Evolutionary conservation across 306 rosid species (phyloP).

Genomic region (Sphenostylis stenocarpa): DNA sequence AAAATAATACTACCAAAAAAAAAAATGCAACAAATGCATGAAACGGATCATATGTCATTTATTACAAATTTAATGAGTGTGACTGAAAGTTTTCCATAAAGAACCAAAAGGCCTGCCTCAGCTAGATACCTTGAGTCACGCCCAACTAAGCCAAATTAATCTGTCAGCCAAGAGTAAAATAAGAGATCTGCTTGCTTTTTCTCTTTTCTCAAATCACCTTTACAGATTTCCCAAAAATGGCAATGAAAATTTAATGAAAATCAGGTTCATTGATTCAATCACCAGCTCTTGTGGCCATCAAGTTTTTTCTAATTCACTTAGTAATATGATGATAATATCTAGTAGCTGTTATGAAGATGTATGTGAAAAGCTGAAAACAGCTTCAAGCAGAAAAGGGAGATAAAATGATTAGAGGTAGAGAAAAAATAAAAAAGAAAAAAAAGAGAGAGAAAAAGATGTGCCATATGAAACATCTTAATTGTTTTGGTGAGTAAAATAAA

Average conservation of each 20-base stretch:
- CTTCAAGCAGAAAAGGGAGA: conserved; percentile 21
- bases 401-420: neutral
- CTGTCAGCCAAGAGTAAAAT: conserved; percentile 41
- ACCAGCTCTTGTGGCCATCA: conserved; percentile 35
- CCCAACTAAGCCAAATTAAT: conserved; percentile 48
- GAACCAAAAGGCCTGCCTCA: conserved; percentile 42
- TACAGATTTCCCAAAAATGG: conserved; percentile 35
- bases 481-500: neutral
- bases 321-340: neutral
- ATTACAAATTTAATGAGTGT: conserved; percentile 49
- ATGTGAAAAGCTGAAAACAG: conserved; percentile 22
- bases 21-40: conserved; percentile 9
- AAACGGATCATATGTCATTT: conserved; percentile 38
- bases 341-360: conserved; percentile 33
- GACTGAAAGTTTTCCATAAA: conserved; percentile 40
- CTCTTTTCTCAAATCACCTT: conserved; percentile 31
- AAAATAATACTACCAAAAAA: conserved; percentile 14
- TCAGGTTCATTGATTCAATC: conserved; percentile 32
- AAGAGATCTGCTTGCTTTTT: conserved; percentile 39
- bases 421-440: conserved; percentile 18
- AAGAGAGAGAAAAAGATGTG: neutral
- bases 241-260: conserved; percentile 34
- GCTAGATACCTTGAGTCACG: conserved; percentile 55
- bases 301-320: conserved; percentile 15
- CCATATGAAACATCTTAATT: neutral